These are phyloP conservation scores for Oropetium thomaeum DNA, from an alignment of 176 grass and related monocot species.

Conservation along the genomic window DNA sequence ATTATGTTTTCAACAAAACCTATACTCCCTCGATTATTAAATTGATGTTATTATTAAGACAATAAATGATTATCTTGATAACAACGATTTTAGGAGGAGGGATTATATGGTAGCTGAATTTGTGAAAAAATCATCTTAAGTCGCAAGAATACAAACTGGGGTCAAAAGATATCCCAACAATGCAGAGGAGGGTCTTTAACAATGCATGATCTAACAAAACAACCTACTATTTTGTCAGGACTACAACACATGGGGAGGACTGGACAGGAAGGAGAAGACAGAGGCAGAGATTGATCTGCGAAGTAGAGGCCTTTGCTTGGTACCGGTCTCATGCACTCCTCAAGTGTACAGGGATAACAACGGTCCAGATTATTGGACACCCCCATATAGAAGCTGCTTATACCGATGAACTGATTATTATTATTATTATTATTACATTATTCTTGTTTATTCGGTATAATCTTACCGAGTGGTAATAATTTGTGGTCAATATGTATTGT, in stretches of 20 bases:
- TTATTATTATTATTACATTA: neutral
- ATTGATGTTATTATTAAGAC: too few relatives aligned
- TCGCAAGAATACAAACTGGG: neutral
- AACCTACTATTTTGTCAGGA: constrained; percentile 44
- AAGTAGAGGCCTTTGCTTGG: constrained; percentile 81
- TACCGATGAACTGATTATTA: constrained; percentile 44
- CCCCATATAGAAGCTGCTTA: constrained; percentile 65
- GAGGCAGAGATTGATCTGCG: constrained; percentile 58
- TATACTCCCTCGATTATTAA: neutral
- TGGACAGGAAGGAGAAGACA: constrained; percentile 56
- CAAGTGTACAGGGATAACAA: constrained; percentile 69
- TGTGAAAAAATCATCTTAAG: neutral
- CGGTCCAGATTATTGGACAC: constrained; percentile 71
- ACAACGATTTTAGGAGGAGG: too few relatives aligned
- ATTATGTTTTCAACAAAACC: too few relatives aligned
- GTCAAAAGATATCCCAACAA: neutral
- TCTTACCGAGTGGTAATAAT: constrained; percentile 34
- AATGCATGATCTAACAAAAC: neutral
- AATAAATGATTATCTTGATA: too few relatives aligned
- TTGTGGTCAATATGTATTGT: constrained; percentile 28
- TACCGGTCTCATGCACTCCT: constrained; percentile 78
- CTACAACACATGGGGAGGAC: constrained; percentile 67
- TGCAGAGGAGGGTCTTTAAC: neutral
- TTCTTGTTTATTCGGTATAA: constrained; percentile 15
- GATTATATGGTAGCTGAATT: neutral